Evolutionary conservation across 192 early-diverging fungal species (phyloP).

Genomic region (Funneliformis geosporum): DNA sequence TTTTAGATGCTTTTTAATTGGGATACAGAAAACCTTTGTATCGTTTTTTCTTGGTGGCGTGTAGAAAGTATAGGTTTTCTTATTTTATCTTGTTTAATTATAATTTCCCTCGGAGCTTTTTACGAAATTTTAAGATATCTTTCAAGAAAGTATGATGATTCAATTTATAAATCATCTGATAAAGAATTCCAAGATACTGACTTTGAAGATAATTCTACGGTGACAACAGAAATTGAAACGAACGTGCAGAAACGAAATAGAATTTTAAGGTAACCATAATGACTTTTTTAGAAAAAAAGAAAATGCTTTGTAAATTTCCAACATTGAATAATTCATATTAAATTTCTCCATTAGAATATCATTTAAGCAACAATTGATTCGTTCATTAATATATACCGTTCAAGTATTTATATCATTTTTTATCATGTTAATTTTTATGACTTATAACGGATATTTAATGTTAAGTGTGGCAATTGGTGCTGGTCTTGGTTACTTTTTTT

Average conservation of each 20-base stretch:
- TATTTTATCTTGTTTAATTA: conserved; percentile 59
- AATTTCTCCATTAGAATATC: conserved; percentile 27
- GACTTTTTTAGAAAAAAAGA: not conserved
- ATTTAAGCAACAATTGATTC: conserved; percentile 52
- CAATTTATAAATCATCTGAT: conserved; percentile 23
- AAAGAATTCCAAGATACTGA: not conserved
- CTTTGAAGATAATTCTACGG: not conserved
- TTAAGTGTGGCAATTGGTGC: conserved; percentile 66
- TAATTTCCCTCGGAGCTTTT: conserved; percentile 50
- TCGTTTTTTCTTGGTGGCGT: conserved; percentile 78
- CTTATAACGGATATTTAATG: conserved; percentile 79
- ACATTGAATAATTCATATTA: not conserved
- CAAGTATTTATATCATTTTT: conserved; percentile 71
- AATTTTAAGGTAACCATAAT: too few species aligned
- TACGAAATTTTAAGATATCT: conserved; percentile 52
- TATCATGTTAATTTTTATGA: conserved; percentile 84
- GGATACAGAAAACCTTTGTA: conserved; percentile 71
- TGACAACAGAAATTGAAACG: too few species aligned
- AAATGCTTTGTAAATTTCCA: too few species aligned
- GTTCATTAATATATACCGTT: conserved; percentile 66
- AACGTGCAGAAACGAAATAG: not conserved
- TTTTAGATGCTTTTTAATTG: conserved; percentile 78
- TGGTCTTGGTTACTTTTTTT: conserved; percentile 51
- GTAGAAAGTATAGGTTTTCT: conserved; percentile 57
- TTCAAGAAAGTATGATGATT: conserved; percentile 40